Base-by-base conservation (phyloP, 2,329 filamentous ascomycete genomes). In the Sporothrix pseudoabietina region DNA sequence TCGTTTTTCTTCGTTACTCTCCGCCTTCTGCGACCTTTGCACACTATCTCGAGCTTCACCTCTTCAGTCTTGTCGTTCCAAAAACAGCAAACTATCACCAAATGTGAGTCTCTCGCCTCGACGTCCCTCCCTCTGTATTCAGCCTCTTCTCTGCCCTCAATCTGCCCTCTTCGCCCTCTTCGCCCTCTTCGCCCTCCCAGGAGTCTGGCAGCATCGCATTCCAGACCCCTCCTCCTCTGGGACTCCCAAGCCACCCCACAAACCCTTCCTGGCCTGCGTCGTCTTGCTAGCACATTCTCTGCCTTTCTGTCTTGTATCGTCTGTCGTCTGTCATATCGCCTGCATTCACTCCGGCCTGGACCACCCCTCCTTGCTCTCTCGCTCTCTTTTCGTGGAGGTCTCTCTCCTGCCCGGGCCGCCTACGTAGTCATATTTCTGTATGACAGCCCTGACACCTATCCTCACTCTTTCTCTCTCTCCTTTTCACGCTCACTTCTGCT, bases 261-360 rank as follows among this genome's bases (percentile, higher is more conserved):
- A 26, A 59, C 22, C n/a, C 19, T 52, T 57, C 30, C 19, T 16
- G 26, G 19, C 39, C 32, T 66, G 55, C 66, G 10, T 69, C 71
- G 35, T 32, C 55, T 32, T 66, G 44, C 73, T 74, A 75, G 72
- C 71, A 75, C 69, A 69, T 74, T 74, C 74, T 75, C 49, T 73
- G 54, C 57, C 70, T 47, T 73, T 75, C 75, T 72, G 32, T 76
- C 66, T 63, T 35, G 26, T 26, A 26, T 26, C 35, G 8, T 55
- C 57, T 61, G 35, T 35, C 61, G 26, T 26, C 10, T 65, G 12
- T 22, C 61, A 44, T 30, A 55, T 55, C 65, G n/a, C 55, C 66
- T 41, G 8, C 39, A 44, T 47, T 44, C 59, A 44, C 35, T 47
- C 12, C 41, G 39, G 61, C 61, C 44, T 55, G n/a, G 19, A 12